Conservation (phyloP, 2,329 filamentous ascomycete genomes). For the Tolypocladium nubicola region DNA sequence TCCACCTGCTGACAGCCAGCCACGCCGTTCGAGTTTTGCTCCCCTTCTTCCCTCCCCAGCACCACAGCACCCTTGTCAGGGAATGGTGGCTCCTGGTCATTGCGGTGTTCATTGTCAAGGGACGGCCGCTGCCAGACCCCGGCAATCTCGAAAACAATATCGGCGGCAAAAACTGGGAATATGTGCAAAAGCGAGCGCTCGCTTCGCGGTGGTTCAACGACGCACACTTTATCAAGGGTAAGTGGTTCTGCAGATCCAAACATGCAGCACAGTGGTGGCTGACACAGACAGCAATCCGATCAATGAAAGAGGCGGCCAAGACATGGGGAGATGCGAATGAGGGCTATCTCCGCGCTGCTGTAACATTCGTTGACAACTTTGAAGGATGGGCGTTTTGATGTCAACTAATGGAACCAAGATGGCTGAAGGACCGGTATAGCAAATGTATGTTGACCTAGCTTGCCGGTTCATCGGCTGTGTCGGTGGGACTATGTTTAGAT, state of each 20-base stretch:
- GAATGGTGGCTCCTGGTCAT: constrained; percentile 87
- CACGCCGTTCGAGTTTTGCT: constrained; percentile 84
- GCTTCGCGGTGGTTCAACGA: constrained; percentile 59
- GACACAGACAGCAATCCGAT: constrained; percentile 46
- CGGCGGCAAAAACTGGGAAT: constrained; percentile 63
- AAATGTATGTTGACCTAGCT: neutral
- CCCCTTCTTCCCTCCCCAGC: constrained; percentile 61
- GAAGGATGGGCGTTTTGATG: constrained; percentile 48
- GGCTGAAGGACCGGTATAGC: neutral
- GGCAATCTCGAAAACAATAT: constrained; percentile 49
- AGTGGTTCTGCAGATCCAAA: neutral
- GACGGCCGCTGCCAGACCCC: constrained; percentile 62
- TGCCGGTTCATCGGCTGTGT: neutral
- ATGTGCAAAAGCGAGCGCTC: constrained; percentile 61
- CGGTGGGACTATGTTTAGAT: neutral
- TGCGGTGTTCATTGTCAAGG: constrained; percentile 64
- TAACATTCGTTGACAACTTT: constrained; percentile 66
- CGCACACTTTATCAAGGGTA: constrained; percentile 77
- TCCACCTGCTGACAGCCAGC: constrained; percentile 73
- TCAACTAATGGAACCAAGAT: neutral
- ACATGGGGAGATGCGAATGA: constrained; percentile 65
- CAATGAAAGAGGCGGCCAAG: constrained; percentile 61
- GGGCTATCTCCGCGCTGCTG: constrained; percentile 56
- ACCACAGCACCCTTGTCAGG: constrained; percentile 63
- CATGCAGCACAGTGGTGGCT: constrained; percentile 1